Evolutionary conservation across 2,329 filamentous ascomycete genomes (phyloP), one percentile per base, ranked within the genome.

Genomic region (Eurotiales sp.): DNA sequence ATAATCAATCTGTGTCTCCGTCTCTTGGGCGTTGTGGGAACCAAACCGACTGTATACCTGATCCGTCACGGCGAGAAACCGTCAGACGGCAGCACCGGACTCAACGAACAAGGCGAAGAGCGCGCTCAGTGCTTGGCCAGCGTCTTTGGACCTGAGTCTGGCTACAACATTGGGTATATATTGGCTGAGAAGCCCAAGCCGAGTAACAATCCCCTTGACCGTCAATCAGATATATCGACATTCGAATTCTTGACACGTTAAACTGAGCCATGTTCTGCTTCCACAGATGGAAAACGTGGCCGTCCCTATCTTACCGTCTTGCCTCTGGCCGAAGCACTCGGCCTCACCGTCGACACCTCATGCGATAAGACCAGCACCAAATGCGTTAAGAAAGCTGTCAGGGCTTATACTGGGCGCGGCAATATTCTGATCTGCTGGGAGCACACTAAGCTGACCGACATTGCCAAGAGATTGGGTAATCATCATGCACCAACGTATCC

Each of bases 11-110:
- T 52, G 5, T 34, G 39, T 3, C 29, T 52, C 11, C 42, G 40
- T 25, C 12, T 55, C 11, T 39, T 51, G 14, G 46, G 30, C 7
- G 25, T 41, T 1, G 46, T 50, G 3, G 32, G 54, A 3, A 62
- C 63, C 12, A 53, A 56, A 8, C 74, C 80, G 1, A 83, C 76
- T 0, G 77, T 85, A 27, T 85, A 83, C 61, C 67, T 85, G 8
- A 85, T 85, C 61, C 78, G 82, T 15, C 82, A 85, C 56, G 82
- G 82, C 53, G 82, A 85, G 64, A 85, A 85, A 64, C 81, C 82
- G 2, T 51, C 60, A 1, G 64, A 72, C 32, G 72, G 73, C 14
- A 69, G 70, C 29, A 66, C 74, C 51, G 81, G 80, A 2, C 69
- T 85, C 41, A 80, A 65, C 50, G 57, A 72, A 0, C 59, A 75